Evolutionary conservation across 768 basidiomycete species (phyloP).

Genomic region (Mycena epipterygia): DNA sequence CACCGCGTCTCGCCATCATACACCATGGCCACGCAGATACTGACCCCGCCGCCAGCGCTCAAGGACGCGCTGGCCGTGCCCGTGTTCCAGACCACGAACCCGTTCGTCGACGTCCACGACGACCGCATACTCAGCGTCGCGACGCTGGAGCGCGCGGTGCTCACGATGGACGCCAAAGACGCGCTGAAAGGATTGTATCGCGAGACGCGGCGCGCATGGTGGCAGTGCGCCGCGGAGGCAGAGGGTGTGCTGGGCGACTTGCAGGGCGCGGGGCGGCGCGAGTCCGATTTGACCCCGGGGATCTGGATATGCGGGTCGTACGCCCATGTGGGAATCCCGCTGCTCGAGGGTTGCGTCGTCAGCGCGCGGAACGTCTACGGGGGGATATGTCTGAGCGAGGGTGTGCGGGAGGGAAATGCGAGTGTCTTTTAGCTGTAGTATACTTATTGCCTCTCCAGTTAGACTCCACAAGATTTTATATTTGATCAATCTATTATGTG

Average conservation of each 20-base stretch:
- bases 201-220: slow-evolving; percentile 54
- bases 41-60: slow-evolving; percentile 48
- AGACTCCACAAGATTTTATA: too few relatives aligned
- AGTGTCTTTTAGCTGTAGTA: slow-evolving; percentile 22
- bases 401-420: slow-evolving; percentile 9
- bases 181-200: slow-evolving; percentile 63
- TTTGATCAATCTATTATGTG: too few relatives aligned
- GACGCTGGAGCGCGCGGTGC: slow-evolving; percentile 73
- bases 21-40: slow-evolving; percentile 81
- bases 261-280: slow-evolving; percentile 63
- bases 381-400: slow-evolving; percentile 37
- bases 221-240: slow-evolving; percentile 57
- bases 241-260: slow-evolving; percentile 58
- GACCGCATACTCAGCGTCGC: slow-evolving; percentile 68
- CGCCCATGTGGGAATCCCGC: slow-evolving; percentile 78
- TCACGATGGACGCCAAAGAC: slow-evolving; percentile 63
- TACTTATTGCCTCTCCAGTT: neutral
- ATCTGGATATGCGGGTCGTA: slow-evolving; percentile 84
- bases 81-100: slow-evolving; percentile 84
- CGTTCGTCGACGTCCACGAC: slow-evolving; percentile 65
- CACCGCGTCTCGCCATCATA: slow-evolving; percentile 61
- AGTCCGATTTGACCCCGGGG: slow-evolving; percentile 53
- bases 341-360: slow-evolving; percentile 85
- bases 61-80: slow-evolving; percentile 49
- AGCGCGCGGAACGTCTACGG: slow-evolving; percentile 72